Percentiles rank a stretch among this genome's conserved stretches.
Conservation (phyloP, 192 early-diverging fungal species). For the Rhizophagus clarus region DNA sequence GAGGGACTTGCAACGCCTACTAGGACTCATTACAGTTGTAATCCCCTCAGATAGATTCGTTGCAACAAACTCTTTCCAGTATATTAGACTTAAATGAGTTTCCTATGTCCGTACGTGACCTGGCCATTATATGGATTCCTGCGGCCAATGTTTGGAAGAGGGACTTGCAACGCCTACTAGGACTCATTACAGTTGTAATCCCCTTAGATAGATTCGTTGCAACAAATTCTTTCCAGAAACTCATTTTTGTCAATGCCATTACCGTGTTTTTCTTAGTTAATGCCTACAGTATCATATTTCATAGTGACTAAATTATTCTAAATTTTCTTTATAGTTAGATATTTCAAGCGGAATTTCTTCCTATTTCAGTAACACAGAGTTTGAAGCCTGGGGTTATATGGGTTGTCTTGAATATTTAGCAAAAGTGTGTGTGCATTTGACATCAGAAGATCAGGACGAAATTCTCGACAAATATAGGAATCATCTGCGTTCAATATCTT, state of each 20-base stretch:
- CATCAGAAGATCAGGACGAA: conserved; percentile 31
- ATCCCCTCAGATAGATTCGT: conserved; percentile 37
- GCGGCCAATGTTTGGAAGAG: conserved; percentile 35
- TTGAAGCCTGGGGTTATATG: conserved; percentile 31
- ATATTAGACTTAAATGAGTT: conserved; percentile 11
- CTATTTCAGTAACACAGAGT: conserved; percentile 29
- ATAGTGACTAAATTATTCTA: conserved; percentile 22
- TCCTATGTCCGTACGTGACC: conserved; percentile 22
- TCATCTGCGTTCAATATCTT: conserved; percentile 21
- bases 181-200: conserved; percentile 33
- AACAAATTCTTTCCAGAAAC: not conserved
- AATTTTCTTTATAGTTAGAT: conserved; percentile 31
- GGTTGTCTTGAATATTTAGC: conserved; percentile 30
- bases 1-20: conserved; percentile 27
- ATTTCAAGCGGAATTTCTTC: conserved; percentile 35
- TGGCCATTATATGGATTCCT: conserved; percentile 35
- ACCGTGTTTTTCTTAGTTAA: too few species aligned
- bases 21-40: conserved; percentile 32
- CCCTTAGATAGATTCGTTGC: conserved; percentile 35
- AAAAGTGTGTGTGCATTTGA: conserved; percentile 33
- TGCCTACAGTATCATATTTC: not conserved
- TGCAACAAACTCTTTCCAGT: conserved; percentile 3
- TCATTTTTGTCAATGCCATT: too few species aligned
- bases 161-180: conserved; percentile 32
- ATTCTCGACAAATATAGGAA: conserved; percentile 31